Base-by-base conservation (phyloP, 371 early-diverging fungal species). In the Fennellomyces sp. region DNA sequence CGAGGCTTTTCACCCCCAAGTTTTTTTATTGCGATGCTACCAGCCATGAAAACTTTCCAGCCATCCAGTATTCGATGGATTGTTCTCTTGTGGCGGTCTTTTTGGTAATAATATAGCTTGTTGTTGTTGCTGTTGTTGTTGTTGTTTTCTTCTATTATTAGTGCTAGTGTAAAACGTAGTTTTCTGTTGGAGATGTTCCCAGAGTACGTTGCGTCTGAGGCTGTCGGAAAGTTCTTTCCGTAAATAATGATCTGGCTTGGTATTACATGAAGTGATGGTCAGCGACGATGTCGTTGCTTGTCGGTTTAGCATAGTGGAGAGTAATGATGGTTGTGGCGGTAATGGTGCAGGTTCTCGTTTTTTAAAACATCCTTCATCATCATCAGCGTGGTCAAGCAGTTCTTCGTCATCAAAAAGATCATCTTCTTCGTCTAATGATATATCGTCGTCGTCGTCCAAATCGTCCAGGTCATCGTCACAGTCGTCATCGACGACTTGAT, bases 111-210 rank as follows among this genome's bases (percentile, higher is more conserved):
- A 45, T 17, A n/a, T n/a, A n/a, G n/a, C n/a, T n/a, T 54, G 28
- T 21, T 38, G 36, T 52, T 41, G 45, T 25, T 45, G 54, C n/a
- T 36, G 45, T 3, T n/a, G 41, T 41, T n/a, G 41, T 6, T n/a
- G 45, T 45, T 45, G 45, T 45, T 45, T 28, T n/a, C 33, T 47
- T 17, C 58, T 41, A 60, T 66, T 52, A 21, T 23, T 21, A 35
- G 3, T 52, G n/a, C 5, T 35, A 52, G 31, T 52, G 27, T 54
- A 58, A 57, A 69, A 59, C 54, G 64, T n/a, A n/a, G n/a, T 29
- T 60, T 63, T 17, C 58, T 70, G 70, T 64, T 72, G 64, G 53
- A 69, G 35, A 61, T 72, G 53, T 62, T 53, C 57, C 69, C 69
- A 50, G 56, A 69, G 48, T 58, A 63, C 29, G 61, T 69, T 52